Base-by-base conservation (phyloP, 83 land plant genomes). In the Diphasiastrum complanatum region DNA sequence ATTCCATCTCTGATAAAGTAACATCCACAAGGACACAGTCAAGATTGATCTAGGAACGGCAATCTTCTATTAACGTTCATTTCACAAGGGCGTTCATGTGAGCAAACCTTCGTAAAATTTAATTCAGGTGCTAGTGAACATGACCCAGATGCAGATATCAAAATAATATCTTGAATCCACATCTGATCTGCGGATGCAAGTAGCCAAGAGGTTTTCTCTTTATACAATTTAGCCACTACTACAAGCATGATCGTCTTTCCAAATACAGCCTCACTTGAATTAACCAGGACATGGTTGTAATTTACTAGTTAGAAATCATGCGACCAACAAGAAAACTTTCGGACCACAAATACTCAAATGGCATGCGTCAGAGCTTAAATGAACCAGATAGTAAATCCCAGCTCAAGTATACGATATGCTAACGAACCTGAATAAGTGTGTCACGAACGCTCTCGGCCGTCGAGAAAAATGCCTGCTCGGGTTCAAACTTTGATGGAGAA, bases 381-480 rank as follows among this genome's bases (percentile, higher is more conserved):
- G 52, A 40, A 14, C 16, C 26, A 11, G 16, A 25, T 32, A 33
- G 19, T 18, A 34, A 1, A 36, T 36, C 4, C 27, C 18, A 27
- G 19, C 36, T n/a, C 22, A 16, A 40, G 26, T 11, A 20, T 29
- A n/a, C 5, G 2, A 26, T 35, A 25, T 5, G 29, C 26, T 29
- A 22, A 27, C 45, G 38, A 40, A 83, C 87, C 45, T 83, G 78
- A 34, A 90, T 71, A 33, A 90, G 72, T 28, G 67, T 65, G 45
- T 90, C 85, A 31, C 88, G 81, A 24, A 90, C 89, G 48, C 86
- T 83, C 29, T 81, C 84, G 1, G 96, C 96, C 0, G 96, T 83
- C 30, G 92, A 82, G 51, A 67, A 83, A 63, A 47, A 90, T 14
- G 93, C 93, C 57, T 90, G 85, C 72, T 86, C 93, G 0, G 80